Conservation (phyloP, 163 green algal genomes). For the Chlamydomonas reinhardtii region DNA sequence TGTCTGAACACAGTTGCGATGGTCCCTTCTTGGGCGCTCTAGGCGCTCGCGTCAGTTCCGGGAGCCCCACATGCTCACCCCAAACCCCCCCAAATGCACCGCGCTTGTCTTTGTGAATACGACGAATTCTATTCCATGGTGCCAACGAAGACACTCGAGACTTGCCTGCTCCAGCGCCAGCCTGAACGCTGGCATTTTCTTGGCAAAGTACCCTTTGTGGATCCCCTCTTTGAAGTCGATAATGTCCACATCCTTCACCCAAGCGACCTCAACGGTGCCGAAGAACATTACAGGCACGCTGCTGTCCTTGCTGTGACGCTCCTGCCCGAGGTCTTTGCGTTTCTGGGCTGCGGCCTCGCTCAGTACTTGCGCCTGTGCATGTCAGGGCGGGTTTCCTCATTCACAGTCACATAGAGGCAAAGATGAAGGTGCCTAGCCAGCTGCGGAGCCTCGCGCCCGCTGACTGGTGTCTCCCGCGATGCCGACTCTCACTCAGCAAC, state of each 20-base stretch:
- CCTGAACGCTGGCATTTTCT: slow-evolving; percentile 71
- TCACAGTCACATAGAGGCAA: too few relatives aligned
- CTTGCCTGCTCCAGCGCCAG: slow-evolving; percentile 63
- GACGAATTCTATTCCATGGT: too few relatives aligned
- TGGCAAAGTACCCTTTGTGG: slow-evolving; percentile 57
- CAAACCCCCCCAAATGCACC: too few relatives aligned
- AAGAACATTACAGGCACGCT: slow-evolving; percentile 86
- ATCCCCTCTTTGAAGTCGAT: slow-evolving; percentile 70
- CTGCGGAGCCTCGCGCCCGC: too few relatives aligned
- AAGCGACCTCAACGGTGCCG: slow-evolving; percentile 80
- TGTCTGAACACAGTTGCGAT: neutral
- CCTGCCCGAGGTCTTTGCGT: slow-evolving; percentile 51
- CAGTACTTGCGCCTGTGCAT: slow-evolving; percentile 79
- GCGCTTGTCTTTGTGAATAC: too few relatives aligned
- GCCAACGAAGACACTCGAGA: neutral
- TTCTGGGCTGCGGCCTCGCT: slow-evolving; percentile 55
- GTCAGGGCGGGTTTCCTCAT: too few relatives aligned
- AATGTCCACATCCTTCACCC: slow-evolving; percentile 66
- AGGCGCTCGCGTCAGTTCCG: too few relatives aligned
- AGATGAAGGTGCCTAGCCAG: too few relatives aligned
- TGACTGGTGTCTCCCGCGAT: too few relatives aligned
- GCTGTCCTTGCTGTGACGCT: slow-evolving; percentile 44
- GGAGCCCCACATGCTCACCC: too few relatives aligned
- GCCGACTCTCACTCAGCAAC: neutral
- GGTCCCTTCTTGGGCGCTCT: too few relatives aligned